Evolutionary conservation across 208 protist genomes (phyloP).

Genomic region (Histomonas meleagridis): DNA sequence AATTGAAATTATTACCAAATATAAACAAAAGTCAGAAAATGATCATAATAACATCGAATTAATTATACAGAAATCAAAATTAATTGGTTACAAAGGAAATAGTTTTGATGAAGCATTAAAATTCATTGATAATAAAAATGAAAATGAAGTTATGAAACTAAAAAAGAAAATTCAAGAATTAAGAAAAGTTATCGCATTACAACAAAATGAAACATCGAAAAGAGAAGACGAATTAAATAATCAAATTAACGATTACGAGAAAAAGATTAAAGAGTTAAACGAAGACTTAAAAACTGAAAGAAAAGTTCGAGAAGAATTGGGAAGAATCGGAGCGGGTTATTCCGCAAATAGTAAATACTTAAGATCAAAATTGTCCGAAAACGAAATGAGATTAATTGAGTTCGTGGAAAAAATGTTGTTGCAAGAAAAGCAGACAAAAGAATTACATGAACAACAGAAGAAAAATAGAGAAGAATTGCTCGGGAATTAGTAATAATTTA

Average conservation of each 20-base stretch:
- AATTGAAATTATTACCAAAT: background rate
- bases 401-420: background rate
- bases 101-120: background rate
- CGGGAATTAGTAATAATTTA: no score
- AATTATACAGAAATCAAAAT: background rate
- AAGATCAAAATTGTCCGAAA: slow-evolving; percentile 1
- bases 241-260: background rate
- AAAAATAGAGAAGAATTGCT: background rate
- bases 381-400: background rate
- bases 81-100: background rate
- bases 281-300: background rate
- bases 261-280: background rate
- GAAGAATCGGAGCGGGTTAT: background rate
- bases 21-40: background rate
- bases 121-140: background rate
- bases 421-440: background rate
- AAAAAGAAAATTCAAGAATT: background rate
- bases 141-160: background rate
- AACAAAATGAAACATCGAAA: background rate
- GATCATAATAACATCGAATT: background rate
- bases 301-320: slow-evolving; percentile 1
- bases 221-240: background rate
- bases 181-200: background rate
- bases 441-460: background rate
- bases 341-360: background rate